These are phyloP conservation scores for Aspergillus sparsus DNA, from an alignment of 495 filamentous ascomycete species.

Conservation along the genomic window DNA sequence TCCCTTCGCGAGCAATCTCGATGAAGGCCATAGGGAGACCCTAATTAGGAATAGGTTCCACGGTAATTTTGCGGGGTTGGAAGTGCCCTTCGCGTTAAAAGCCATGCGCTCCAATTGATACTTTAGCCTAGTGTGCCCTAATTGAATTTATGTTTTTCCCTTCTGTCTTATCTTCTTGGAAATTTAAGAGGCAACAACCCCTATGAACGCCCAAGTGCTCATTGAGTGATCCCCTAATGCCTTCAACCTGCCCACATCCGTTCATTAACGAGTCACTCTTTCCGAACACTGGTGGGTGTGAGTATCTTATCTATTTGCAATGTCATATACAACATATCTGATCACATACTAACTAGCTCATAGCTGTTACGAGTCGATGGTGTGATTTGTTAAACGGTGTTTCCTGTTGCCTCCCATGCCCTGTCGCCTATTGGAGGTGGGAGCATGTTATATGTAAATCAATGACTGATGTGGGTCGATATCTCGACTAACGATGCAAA, in stretches of 20 bases:
- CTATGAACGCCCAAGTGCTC: neutral
- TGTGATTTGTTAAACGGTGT: slow-evolving; percentile 3
- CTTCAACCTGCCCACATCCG: slow-evolving; percentile 11
- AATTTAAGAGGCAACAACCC: neutral
- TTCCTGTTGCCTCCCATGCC: slow-evolving; percentile 12
- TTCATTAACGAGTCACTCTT: slow-evolving; percentile 8
- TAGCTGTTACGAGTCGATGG: slow-evolving; percentile 8
- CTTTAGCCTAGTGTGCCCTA: neutral
- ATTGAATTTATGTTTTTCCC: neutral
- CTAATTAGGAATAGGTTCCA: neutral
- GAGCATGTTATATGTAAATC: slow-evolving; percentile 8
- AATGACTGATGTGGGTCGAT: neutral
- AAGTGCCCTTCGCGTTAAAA: slow-evolving; percentile 4
- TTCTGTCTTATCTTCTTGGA: neutral
- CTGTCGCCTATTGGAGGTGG: neutral
- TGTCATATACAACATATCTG: neutral
- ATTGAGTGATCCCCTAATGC: slow-evolving; percentile 1
- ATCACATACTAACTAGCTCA: neutral
- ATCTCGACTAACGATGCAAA: neutral
- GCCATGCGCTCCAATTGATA: neutral
- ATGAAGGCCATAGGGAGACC: neutral
- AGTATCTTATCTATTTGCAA: neutral
- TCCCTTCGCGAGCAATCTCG: neutral
- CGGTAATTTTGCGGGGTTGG: neutral
- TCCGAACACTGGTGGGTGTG: slow-evolving; percentile 4